Evolutionary conservation across 2,329 filamentous ascomycete species (phyloP).

Genomic region (Didymella arachidicola): DNA sequence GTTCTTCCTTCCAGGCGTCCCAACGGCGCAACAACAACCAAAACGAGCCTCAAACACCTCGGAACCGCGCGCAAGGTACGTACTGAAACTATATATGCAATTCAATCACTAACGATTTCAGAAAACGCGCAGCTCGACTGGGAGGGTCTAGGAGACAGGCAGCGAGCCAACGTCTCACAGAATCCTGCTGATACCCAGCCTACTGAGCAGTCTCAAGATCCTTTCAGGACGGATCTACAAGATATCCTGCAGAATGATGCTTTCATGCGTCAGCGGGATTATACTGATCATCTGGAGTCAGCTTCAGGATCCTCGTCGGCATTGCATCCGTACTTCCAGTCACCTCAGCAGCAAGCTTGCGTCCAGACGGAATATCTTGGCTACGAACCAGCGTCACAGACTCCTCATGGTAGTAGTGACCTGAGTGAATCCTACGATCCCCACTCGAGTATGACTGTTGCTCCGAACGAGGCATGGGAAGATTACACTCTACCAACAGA

Average conservation of each 20-base stretch:
- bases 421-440: too few species aligned
- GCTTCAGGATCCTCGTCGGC: neutral
- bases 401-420: neutral
- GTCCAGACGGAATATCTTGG: neutral
- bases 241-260: neutral
- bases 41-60: neutral
- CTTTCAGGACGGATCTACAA: neutral
- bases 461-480: too few species aligned
- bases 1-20: neutral
- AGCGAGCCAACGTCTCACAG: neutral
- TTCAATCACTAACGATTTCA: neutral
- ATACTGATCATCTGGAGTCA: neutral
- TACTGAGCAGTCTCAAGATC: neutral
- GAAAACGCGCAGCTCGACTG: neutral
- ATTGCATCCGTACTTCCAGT: neutral
- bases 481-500: too few species aligned
- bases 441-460: too few species aligned
- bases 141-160: neutral
- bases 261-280: neutral
- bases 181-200: neutral
- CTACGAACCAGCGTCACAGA: neutral
- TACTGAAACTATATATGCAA: neutral
- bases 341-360: neutral
- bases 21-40: neutral
- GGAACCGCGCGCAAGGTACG: neutral